Evolutionary conservation across 164 flowering plant genomes (phyloP).

Genomic region (Euptelea pleiosperma): DNA sequence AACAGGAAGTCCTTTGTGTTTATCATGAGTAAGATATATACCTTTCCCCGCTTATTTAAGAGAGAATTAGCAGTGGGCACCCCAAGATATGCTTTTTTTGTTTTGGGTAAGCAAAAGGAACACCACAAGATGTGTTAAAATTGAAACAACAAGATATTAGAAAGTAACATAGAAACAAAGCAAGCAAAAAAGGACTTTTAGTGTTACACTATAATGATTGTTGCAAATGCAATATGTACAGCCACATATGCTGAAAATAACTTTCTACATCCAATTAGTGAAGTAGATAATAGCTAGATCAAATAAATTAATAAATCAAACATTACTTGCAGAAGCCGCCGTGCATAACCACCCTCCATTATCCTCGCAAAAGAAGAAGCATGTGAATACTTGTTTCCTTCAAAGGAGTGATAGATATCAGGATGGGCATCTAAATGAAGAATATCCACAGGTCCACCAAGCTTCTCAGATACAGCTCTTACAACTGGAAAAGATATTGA

Average conservation of each 20-base stretch:
- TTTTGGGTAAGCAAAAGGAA: no score
- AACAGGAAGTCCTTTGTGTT: no score
- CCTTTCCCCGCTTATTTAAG: not conserved
- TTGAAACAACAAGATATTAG: not conserved
- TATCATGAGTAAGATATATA: not conserved
- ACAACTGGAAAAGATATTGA: slow-evolving; percentile 92
- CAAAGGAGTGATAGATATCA: slow-evolving; percentile 85
- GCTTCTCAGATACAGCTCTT: slow-evolving; percentile 93
- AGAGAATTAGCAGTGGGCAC: not conserved
- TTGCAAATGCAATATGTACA: no score
- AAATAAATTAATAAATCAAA: not conserved
- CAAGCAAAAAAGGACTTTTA: no score
- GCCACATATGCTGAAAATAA: no score
- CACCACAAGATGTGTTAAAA: not conserved
- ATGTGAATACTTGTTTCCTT: slow-evolving; percentile 95
- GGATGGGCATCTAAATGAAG: slow-evolving; percentile 99
- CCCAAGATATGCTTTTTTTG: not conserved
- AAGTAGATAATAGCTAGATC: not conserved
- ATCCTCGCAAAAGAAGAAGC: slow-evolving; percentile 98
- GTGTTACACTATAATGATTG: no score
- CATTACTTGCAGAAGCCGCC: slow-evolving; percentile 81
- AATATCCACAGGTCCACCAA: slow-evolving; percentile 96
- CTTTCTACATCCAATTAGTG: no score
- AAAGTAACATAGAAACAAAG: not conserved
- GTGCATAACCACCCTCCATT: slow-evolving; percentile 98